Conservation (phyloP, 208 protist species). For the Herpetomonas samuelpessoai region DNA sequence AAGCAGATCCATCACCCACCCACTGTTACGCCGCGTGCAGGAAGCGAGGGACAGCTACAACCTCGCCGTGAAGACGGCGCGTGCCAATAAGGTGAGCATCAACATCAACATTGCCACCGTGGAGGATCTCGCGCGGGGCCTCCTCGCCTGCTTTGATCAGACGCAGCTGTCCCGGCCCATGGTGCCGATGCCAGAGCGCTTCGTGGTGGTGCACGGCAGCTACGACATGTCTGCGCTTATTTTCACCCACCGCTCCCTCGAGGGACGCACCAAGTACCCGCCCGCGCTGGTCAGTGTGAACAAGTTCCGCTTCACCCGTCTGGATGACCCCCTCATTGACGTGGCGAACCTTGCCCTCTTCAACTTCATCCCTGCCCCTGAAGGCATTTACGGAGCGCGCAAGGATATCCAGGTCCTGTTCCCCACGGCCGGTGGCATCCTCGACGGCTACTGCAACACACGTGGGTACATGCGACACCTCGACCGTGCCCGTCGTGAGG, state of each 20-base stretch:
- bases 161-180: constrained; percentile 46
- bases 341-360: constrained; percentile 59
- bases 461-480: constrained; percentile 68
- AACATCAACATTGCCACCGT: constrained; percentile 25
- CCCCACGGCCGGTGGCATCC: constrained; percentile 46
- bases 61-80: constrained; percentile 4
- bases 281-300: constrained; percentile 43
- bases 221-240: constrained; percentile 55
- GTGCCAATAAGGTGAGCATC: constrained; percentile 16
- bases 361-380: constrained; percentile 34
- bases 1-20: constrained; percentile 24
- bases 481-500: constrained; percentile 40
- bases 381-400: constrained; percentile 50
- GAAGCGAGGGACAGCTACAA: constrained; percentile 46
- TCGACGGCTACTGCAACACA: constrained; percentile 66
- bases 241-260: constrained; percentile 70
- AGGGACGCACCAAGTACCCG: constrained; percentile 72
- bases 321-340: constrained; percentile 69
- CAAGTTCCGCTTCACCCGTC: constrained; percentile 44
- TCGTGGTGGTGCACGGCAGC: constrained; percentile 59
- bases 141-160: constrained; percentile 47
- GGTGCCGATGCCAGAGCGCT: constrained; percentile 46
- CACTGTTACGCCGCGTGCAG: constrained; percentile 37
- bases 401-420: constrained; percentile 46
- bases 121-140: constrained; percentile 31